These are phyloP conservation scores for Aurantiochytrium sp. DNA, from an alignment of 108 stramenopile genomes.

Conservation along the genomic window DNA sequence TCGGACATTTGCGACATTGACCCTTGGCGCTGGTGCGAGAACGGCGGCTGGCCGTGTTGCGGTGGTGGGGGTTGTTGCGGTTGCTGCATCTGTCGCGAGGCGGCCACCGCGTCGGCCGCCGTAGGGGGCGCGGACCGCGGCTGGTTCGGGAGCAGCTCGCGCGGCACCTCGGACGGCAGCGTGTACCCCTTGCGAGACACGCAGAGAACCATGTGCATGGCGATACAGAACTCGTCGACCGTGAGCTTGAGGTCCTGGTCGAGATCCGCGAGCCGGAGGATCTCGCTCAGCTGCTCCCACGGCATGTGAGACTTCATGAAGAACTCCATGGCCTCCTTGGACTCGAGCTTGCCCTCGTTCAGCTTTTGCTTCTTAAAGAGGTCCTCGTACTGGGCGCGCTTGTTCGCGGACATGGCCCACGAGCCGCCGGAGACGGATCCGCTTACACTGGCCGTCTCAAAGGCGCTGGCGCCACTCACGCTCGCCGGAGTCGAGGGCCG, in stretches of 20 bases:
- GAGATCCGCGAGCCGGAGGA: background rate
- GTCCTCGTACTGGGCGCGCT: background rate
- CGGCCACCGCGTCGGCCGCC: background rate
- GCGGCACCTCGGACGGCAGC: background rate
- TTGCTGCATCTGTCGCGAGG: background rate
- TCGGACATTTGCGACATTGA: background rate
- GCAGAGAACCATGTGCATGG: slow-evolving; percentile 25
- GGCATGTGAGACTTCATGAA: background rate
- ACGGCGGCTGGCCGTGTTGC: no score
- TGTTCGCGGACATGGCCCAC: slow-evolving; percentile 11
- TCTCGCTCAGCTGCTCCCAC: background rate
- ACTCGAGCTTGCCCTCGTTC: background rate
- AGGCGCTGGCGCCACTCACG: background rate
- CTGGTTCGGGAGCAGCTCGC: background rate
- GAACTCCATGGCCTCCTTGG: background rate
- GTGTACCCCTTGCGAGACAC: background rate
- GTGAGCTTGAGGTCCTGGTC: background rate
- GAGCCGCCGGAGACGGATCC: background rate
- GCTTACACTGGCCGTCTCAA: background rate
- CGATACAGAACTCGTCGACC: slow-evolving; percentile 9
- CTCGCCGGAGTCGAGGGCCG: background rate
- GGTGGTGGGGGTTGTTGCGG: background rate
- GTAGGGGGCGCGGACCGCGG: background rate
- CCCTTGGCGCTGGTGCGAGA: background rate
- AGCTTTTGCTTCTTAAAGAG: background rate